A percentile compares a stretch with the other conserved stretches of the same genome.
Evolutionary conservation across 345 rosid species (phyloP).

Genomic region (Aurinia saxatilis): DNA sequence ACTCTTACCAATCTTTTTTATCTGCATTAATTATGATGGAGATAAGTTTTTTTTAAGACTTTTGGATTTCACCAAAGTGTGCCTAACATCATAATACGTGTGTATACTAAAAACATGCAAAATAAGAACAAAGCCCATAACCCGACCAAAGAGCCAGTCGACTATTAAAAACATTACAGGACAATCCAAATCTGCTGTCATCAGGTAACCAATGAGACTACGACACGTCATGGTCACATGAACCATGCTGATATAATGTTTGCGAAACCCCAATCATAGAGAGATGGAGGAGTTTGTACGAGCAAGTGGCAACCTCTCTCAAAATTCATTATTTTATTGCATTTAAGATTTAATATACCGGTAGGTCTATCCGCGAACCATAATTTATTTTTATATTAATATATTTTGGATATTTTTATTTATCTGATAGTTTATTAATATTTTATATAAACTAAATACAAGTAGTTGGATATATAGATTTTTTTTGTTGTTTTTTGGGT

Average conservation of each 20-base stretch:
- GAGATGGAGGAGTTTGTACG: constrained; percentile 25
- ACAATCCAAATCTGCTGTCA: constrained; percentile 24
- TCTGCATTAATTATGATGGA: constrained; percentile 11
- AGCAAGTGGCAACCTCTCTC: constrained; percentile 20
- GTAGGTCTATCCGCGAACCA: constrained; percentile 33
- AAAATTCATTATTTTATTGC: constrained; percentile 12
- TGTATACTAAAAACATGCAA: constrained; percentile 26
- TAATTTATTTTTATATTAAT: not conserved
- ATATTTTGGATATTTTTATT: not conserved
- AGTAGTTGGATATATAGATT: not conserved
- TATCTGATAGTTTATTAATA: not conserved
- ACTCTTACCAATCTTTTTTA: not conserved
- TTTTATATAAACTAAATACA: not conserved
- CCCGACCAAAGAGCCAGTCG: constrained; percentile 30
- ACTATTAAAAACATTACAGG: constrained; percentile 19
- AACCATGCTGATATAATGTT: constrained; percentile 19
- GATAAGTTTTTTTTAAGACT: constrained; percentile 15
- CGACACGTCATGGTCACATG: constrained; percentile 12
- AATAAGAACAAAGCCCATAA: constrained; percentile 19
- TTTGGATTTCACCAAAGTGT: constrained; percentile 21
- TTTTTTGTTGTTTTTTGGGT: not conserved
- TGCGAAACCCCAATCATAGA: constrained; percentile 24
- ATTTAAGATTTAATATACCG: constrained; percentile 21
- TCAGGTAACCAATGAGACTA: constrained; percentile 2
- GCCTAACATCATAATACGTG: constrained; percentile 30